Evolutionary conservation across 1,139 yeast genomes (phyloP), one percentile per base, ranked within the genome.

Genomic region (Pichia terricola): DNA sequence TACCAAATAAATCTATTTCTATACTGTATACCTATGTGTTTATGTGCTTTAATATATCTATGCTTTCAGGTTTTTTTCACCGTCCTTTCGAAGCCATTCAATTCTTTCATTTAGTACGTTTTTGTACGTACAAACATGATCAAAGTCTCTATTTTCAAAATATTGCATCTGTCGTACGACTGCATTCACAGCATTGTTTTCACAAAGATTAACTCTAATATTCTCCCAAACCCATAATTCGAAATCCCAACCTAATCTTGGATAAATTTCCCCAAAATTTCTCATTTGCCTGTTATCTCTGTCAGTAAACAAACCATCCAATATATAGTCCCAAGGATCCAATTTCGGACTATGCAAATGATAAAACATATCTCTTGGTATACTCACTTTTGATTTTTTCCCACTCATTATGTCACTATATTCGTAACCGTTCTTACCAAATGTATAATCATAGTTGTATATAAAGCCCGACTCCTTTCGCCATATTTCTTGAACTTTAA

Each of bases 311-410:
- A 44, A 40, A 28, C 50, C 49, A 16, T 46, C 43, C 4, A 40
- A 35, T 5, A 56, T 45, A 37, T 55, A 52, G 25, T 49, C 44
- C 48, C 52, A 55, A n/a, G 60, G 60, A 40, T 57, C 54, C 16
- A 57, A 40, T 37, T 69, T 69, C 1, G 73, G 74, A 42, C 64
- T 61, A 53, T 68, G 72, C 35, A 66, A 53, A 51, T 70, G 74
- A 41, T 70, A 60, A 51, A 70, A 70, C 43, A 32, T 50, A 56
- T 49, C 62, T 42, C 49, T 43, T 2, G 52, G 45, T 22, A 28
- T 35, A 1, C 34, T 8, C 3, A 42, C 45, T 9, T 40, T 26
- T 22, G 27, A 35, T 3, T 40, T 45, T 28, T 39, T 43, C 31
- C 28, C 40, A 16, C 28, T 40, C 45, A 50, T 44, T 5, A 43